phyloP scores from a whole-genome alignment of 805 yeast genomes.

The Lipomyces mesembrius region DNA sequence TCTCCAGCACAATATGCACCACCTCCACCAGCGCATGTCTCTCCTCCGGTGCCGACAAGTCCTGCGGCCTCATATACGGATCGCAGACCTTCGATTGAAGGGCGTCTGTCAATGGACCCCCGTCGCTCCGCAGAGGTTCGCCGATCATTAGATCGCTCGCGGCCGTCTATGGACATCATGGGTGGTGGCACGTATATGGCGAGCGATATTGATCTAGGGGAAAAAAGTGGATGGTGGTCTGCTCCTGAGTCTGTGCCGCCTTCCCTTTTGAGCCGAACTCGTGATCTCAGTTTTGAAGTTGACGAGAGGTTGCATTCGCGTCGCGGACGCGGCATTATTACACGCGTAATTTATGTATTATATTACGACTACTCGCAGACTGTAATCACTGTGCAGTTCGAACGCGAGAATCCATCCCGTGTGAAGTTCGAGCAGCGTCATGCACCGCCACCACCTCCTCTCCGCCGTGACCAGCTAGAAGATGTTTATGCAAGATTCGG shows the following conservation, averaged over 20 bases:
- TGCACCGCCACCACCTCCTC: slow-evolving; percentile 52
- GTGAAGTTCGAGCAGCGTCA: slow-evolving; percentile 51
- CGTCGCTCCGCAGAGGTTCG: slow-evolving; percentile 39
- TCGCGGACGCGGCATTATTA: slow-evolving; percentile 58
- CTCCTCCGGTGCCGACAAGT: slow-evolving; percentile 34
- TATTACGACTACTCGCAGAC: slow-evolving; percentile 75
- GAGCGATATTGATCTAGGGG: slow-evolving; percentile 45
- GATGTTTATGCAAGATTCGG: slow-evolving; percentile 59
- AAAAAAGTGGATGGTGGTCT: slow-evolving; percentile 69
- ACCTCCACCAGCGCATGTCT: slow-evolving; percentile 41
- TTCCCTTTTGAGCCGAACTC: slow-evolving; percentile 50
- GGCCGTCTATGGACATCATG: slow-evolving; percentile 17
- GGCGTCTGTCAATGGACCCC: slow-evolving; percentile 23
- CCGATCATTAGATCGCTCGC: slow-evolving; percentile 17
- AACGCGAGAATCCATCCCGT: slow-evolving; percentile 57
- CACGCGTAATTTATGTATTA: slow-evolving; percentile 71
- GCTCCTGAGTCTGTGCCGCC: slow-evolving; percentile 61
- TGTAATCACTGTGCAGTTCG: slow-evolving; percentile 62
- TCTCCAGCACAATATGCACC: slow-evolving; percentile 34
- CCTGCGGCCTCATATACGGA: slow-evolving; percentile 1
- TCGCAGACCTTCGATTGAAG: slow-evolving; percentile 18
- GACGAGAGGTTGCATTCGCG: slow-evolving; percentile 62
- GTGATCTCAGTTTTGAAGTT: slow-evolving; percentile 64
- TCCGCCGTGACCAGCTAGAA: slow-evolving; percentile 55
- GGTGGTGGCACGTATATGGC: slow-evolving; percentile 39